Evolutionary conservation across 1,284 basidiomycete genomes (phyloP).

Genomic region (Psilocybe mexicana): DNA sequence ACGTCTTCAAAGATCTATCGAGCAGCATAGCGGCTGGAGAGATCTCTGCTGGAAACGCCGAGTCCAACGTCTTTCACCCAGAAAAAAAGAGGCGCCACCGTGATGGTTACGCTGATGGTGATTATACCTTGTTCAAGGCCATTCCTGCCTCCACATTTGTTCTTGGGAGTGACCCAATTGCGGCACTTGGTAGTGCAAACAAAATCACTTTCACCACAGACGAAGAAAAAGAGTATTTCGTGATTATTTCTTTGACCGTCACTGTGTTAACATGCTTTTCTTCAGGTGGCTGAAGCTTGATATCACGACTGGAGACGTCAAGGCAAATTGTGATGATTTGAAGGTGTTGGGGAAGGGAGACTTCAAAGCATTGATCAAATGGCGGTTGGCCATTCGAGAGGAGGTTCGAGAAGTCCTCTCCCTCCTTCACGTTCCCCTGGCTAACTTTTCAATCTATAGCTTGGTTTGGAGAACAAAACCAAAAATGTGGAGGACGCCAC

Average conservation of each 20-base stretch:
- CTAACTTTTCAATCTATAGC: conserved; percentile 37
- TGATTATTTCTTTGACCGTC: conserved; percentile 9
- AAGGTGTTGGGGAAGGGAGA: conserved; percentile 98
- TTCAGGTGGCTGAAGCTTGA: conserved; percentile 71
- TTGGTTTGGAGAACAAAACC: conserved; percentile 81
- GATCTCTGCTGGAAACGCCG: conserved; percentile 58
- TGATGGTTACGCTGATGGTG: conserved; percentile 95
- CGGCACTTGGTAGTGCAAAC: conserved; percentile 82
- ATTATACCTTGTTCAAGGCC: conserved; percentile 88
- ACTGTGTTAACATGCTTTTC: conserved; percentile 3
- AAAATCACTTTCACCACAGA: conserved; percentile 82
- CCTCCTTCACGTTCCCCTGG: not conserved
- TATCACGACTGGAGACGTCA: conserved; percentile 80
- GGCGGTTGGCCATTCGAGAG: conserved; percentile 83
- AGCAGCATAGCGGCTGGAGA: conserved; percentile 49
- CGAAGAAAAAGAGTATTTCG: conserved; percentile 75
- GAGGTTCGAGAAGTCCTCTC: conserved; percentile 51
- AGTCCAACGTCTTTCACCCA: conserved; percentile 94
- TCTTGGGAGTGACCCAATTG: conserved; percentile 70
- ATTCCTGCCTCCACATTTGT: conserved; percentile 78
- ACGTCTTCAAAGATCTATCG: conserved; percentile 94
- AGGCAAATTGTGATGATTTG: conserved; percentile 85
- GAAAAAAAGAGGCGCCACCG: conserved; percentile 94
- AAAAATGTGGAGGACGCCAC: conserved; percentile 72
- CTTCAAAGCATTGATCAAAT: conserved; percentile 92